Conservation (phyloP, 495 filamentous ascomycete genomes). For the Xylaria nigripes region DNA sequence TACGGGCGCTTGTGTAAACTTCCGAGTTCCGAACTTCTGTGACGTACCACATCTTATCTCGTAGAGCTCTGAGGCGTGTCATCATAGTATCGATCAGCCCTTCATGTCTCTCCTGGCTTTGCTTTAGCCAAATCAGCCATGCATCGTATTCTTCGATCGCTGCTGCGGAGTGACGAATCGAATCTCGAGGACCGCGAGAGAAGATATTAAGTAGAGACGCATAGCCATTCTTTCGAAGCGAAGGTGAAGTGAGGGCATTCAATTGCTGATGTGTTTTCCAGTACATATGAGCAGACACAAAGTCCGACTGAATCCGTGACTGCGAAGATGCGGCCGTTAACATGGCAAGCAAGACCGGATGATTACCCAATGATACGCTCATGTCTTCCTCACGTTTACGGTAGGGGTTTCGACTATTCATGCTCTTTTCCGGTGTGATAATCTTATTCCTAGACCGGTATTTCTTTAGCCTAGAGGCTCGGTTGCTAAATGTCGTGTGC, state of each 20-base stretch:
- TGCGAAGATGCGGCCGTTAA: slow-evolving; percentile 59
- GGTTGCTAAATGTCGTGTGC: slow-evolving; percentile 56
- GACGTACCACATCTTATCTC: slow-evolving; percentile 99
- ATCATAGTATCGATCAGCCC: slow-evolving; percentile 59
- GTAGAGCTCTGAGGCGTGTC: slow-evolving; percentile 54
- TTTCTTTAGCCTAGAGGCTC: slow-evolving; percentile 45
- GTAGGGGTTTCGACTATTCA: slow-evolving; percentile 49
- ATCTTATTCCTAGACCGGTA: slow-evolving; percentile 43
- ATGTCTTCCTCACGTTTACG: slow-evolving; percentile 33
- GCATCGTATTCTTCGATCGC: slow-evolving; percentile 67
- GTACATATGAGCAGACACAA: slow-evolving; percentile 60
- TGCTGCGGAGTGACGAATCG: slow-evolving; percentile 53
- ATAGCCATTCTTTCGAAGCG: slow-evolving; percentile 56
- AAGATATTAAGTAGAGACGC: slow-evolving; percentile 63
- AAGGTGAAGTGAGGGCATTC: slow-evolving; percentile 51
- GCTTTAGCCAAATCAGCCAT: slow-evolving; percentile 67
- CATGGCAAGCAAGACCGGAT: slow-evolving; percentile 54
- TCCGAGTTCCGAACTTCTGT: slow-evolving; percentile 91
- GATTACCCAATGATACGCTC: slow-evolving; percentile 16
- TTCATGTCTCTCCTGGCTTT: slow-evolving; percentile 63
- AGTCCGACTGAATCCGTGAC: slow-evolving; percentile 60
- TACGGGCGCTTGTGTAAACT: slow-evolving; percentile 79
- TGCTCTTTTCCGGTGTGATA: slow-evolving; percentile 37
- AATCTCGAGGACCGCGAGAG: slow-evolving; percentile 58
- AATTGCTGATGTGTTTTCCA: slow-evolving; percentile 60